Conservation (phyloP, 352 stramenopile genomes). For the Pythium oligandrum region DNA sequence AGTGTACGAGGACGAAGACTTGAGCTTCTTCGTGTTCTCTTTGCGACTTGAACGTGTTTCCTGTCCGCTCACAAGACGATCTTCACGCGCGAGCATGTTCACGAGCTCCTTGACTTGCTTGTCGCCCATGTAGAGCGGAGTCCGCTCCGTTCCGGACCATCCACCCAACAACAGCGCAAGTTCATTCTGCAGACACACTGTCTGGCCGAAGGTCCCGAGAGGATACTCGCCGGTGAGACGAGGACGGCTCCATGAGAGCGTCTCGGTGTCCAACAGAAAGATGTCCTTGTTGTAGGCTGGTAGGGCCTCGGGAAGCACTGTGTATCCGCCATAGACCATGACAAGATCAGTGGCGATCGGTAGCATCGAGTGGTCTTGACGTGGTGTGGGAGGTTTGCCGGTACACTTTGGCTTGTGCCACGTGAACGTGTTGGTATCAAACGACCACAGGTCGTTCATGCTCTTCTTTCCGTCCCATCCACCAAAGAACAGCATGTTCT, state of each 20-base stretch:
- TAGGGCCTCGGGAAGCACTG: slow-evolving; percentile 33
- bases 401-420: slow-evolving; percentile 64
- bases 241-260: slow-evolving; percentile 55
- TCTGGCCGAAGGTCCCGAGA: slow-evolving; percentile 58
- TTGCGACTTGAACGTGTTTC: slow-evolving; percentile 27
- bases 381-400: slow-evolving; percentile 55
- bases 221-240: slow-evolving; percentile 70
- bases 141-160: slow-evolving; percentile 73
- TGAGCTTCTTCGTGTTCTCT: slow-evolving; percentile 33
- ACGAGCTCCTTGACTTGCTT: slow-evolving; percentile 57
- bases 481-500: slow-evolving; percentile 83
- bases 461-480: slow-evolving; percentile 81
- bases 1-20: slow-evolving; percentile 44
- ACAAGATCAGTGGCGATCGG: slow-evolving; percentile 26
- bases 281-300: slow-evolving; percentile 77
- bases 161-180: slow-evolving; percentile 63
- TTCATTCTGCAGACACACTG: slow-evolving; percentile 34
- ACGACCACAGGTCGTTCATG: slow-evolving; percentile 73
- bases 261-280: slow-evolving; percentile 57
- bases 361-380: slow-evolving; percentile 74
- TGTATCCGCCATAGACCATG: slow-evolving; percentile 82
- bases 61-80: slow-evolving; percentile 42
- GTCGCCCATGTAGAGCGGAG: slow-evolving; percentile 75
- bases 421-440: slow-evolving; percentile 64
- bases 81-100: slow-evolving; percentile 44